Conservation (phyloP, 1,284 basidiomycete species). For the Malassezia psittaci region DNA sequence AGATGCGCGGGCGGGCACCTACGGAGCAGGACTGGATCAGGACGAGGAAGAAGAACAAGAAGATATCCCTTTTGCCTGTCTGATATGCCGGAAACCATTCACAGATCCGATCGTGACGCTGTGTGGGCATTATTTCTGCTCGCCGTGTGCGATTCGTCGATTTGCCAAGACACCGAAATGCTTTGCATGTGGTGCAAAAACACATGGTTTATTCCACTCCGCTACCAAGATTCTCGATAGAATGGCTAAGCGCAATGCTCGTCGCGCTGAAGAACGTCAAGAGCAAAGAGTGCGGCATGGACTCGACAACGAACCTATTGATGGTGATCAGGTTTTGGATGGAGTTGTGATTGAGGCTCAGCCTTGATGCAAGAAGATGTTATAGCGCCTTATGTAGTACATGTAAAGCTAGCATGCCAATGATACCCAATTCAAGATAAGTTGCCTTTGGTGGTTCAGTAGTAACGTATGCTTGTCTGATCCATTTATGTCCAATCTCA, state of each 20-base stretch:
- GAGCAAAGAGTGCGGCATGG: conserved; percentile 22
- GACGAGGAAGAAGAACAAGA: conserved; percentile 56
- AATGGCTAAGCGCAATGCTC: conserved; percentile 47
- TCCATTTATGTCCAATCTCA: no score
- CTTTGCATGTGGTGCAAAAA: conserved; percentile 81
- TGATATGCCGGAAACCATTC: conserved; percentile 88
- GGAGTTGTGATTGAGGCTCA: conserved; percentile 22
- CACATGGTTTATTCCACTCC: conserved; percentile 86
- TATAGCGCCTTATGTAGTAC: no score
- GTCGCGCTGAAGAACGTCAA: conserved; percentile 17
- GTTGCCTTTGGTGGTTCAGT: no score
- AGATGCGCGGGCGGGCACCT: conserved; percentile 41
- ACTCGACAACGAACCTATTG: conserved; percentile 16
- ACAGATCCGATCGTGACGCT: conserved; percentile 88
- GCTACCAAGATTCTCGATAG: conserved; percentile 72
- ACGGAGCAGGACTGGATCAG: conserved; percentile 53
- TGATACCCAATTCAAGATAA: neutral
- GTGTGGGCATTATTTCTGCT: conserved; percentile 95
- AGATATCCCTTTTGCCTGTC: conserved; percentile 91
- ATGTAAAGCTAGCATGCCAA: neutral
- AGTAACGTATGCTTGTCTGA: no score
- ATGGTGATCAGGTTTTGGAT: conserved; percentile 18
- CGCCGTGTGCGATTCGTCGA: conserved; percentile 76
- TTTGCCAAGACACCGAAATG: conserved; percentile 92
- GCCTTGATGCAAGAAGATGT: neutral